Evolutionary conservation across 495 filamentous ascomycete genomes (phyloP).

Genomic region (Hyaloscypha finlandica): DNA sequence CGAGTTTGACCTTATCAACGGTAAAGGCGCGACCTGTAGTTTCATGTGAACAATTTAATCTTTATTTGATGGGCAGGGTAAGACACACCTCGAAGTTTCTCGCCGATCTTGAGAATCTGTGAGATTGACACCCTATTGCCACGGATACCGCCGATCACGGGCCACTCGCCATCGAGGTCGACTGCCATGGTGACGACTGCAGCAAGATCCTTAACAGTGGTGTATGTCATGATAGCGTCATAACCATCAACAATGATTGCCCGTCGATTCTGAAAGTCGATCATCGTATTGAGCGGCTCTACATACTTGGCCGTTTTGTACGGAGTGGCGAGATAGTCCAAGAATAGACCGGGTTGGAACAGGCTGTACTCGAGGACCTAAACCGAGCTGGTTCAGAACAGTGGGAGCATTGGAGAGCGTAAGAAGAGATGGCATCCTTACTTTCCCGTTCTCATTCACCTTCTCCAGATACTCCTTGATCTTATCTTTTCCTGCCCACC

Average conservation of each 20-base stretch:
- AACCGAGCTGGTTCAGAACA: conserved; percentile 7
- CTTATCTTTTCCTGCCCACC: conserved; percentile 50
- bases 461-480: conserved; percentile 51
- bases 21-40: conserved; percentile 40
- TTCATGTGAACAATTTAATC: conserved; percentile 3
- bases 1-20: conserved; percentile 44
- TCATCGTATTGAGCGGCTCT: conserved; percentile 37
- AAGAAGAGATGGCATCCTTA: conserved; percentile 26
- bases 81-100: conserved; percentile 51
- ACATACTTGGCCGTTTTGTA: conserved; percentile 53
- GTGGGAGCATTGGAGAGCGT: background rate
- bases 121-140: conserved; percentile 45
- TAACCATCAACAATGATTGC: conserved; percentile 50
- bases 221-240: conserved; percentile 46
- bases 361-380: conserved; percentile 60
- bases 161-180: conserved; percentile 57
- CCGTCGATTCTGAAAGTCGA: conserved; percentile 52
- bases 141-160: conserved; percentile 51
- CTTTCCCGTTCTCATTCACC: conserved; percentile 52
- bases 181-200: conserved; percentile 50
- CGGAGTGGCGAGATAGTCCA: conserved; percentile 54
- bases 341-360: conserved; percentile 57
- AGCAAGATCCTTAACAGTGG: conserved; percentile 48
- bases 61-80: conserved; percentile 1
- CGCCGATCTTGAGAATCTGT: conserved; percentile 47